Base-by-base conservation (phyloP, 1,284 basidiomycete species). In the Sanguinoderma infundibulare region DNA sequence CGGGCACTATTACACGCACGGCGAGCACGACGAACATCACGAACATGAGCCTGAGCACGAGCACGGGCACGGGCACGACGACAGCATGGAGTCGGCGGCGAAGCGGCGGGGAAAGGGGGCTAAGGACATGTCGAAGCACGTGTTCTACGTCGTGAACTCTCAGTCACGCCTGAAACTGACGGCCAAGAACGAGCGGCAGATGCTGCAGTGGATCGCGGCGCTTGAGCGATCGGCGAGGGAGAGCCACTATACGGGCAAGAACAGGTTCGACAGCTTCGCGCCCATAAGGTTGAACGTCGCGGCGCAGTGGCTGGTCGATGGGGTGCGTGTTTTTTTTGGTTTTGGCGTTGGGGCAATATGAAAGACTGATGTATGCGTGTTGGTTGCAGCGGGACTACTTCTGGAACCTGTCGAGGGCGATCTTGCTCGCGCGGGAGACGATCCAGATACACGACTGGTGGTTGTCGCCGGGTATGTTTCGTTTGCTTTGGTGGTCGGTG, bases 221-320 rank as follows among this genome's bases (percentile, higher is more conserved):
- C 82, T 99, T 67, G 94, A 98, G 73, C 89, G 90, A 64, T 90
- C 92, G 56, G 90, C 94, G 0, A 82, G 84, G 30, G 83, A 87
- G 44, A 95, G 90, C 39, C 87, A 91, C 63, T 99, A 94, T 81
- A 88, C 87, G 1, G 86, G 90, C 20, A 82, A 82, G 44, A 96
- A 98, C 74, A 81, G 96, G 26, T 98, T 98, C 74, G 94, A 91
- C 64, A 97, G 94, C 68, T 99, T 98, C 76, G 92, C 97, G 2
- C 98, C 98, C 0, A 92, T 98, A 61, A 86, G 97, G 17, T 77
- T 94, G 70, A 96, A 98, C 70, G 96, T 96, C 2, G 91, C 94
- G 38, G 94, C 96, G 0, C 97, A 98, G 71, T 99, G 98, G 98
- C 87, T 99, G 3, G 96, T 98, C n/a, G 98, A 99, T 77, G 98